phyloP scores from a whole-genome alignment of 73 alveolate genomes.

The Tetrahymena malaccensis region DNA sequence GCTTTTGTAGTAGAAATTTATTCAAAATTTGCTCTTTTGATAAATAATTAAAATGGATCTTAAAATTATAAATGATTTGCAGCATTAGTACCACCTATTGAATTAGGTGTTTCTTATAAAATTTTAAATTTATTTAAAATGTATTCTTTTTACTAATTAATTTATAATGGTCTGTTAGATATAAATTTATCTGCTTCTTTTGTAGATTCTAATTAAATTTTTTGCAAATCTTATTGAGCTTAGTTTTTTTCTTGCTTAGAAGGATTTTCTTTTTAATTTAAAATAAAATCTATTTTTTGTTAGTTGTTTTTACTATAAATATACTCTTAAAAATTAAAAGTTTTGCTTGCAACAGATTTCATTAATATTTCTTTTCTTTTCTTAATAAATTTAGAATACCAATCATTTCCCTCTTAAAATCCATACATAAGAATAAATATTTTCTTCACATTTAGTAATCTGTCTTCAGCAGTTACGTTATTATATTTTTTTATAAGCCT shows the following conservation, averaged over 20 bases:
- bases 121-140: too few species aligned
- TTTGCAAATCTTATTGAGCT: neutral
- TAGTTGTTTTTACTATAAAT: neutral
- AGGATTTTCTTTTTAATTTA: neutral
- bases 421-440: neutral
- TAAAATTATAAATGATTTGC: neutral
- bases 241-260: neutral
- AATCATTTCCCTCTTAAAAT: neutral
- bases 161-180: neutral
- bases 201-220: neutral
- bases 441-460: neutral
- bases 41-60: neutral
- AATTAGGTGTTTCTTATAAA: neutral
- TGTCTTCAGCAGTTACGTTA: neutral
- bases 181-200: neutral
- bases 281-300: neutral
- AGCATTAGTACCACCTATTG: neutral
- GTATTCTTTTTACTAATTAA: neutral
- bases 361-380: neutral
- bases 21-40: neutral
- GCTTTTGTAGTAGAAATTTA: neutral
- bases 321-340: neutral
- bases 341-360: neutral
- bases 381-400: neutral
- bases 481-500: neutral